Conservation (phyloP, 1,284 basidiomycete species). For the Psilocybe mexicana region DNA sequence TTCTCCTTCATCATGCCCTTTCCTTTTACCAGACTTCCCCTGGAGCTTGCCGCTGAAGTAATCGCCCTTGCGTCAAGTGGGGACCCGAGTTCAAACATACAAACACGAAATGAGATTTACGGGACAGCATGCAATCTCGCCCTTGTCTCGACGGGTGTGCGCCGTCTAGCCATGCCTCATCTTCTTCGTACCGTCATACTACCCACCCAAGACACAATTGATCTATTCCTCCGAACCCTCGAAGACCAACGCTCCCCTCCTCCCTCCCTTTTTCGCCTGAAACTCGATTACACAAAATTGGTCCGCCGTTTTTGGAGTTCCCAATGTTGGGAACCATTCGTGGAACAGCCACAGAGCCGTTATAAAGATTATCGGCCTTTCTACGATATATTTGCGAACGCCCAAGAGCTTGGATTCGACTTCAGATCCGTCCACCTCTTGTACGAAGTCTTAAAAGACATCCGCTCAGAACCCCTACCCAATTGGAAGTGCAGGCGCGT, state of each 20-base stretch:
- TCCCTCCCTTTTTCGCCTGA: conserved; percentile 24
- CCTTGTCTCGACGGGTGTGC: conserved; percentile 33
- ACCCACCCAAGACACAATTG: conserved; percentile 23
- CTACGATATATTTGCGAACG: conserved; percentile 29
- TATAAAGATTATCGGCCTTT: conserved; percentile 28
- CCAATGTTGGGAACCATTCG: conserved; percentile 28
- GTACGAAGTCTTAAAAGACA: conserved; percentile 28
- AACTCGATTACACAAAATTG: conserved; percentile 31
- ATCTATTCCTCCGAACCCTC: conserved; percentile 33
- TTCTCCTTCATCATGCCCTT: conserved; percentile 19
- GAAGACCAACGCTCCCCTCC: conserved; percentile 25
- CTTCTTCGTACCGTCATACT: conserved; percentile 41
- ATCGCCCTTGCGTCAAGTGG: conserved; percentile 31
- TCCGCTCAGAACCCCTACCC: conserved; percentile 9
- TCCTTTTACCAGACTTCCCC: conserved; percentile 30
- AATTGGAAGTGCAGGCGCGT: conserved; percentile 32
- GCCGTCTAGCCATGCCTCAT: conserved; percentile 34
- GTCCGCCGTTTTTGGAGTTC: conserved; percentile 36
- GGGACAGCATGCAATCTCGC: conserved; percentile 31
- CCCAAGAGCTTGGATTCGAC: conserved; percentile 31
- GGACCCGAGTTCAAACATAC: conserved; percentile 3
- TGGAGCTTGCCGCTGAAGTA: conserved; percentile 37
- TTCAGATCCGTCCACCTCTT: conserved; percentile 32
- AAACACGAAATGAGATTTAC: conserved; percentile 25
- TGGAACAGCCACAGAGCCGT: conserved; percentile 20